Percentiles rank a stretch among this genome's conserved stretches.
These are phyloP conservation scores for Ogataea populi-albae DNA, from an alignment of 805 yeast genomes.

Conservation along the genomic window DNA sequence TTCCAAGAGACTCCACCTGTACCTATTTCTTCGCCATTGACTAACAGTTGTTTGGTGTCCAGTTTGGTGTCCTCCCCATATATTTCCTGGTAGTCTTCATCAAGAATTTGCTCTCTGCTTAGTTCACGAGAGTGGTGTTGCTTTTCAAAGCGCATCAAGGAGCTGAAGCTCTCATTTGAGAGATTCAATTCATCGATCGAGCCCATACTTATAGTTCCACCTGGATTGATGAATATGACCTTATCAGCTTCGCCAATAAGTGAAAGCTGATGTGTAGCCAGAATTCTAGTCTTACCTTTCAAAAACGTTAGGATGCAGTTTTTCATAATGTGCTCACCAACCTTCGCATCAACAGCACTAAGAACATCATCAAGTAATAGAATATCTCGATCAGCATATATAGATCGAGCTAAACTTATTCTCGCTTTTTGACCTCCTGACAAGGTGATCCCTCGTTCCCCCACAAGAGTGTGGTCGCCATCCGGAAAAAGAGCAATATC, in stretches of 20 bases:
- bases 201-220: constrained; percentile 58
- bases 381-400: constrained; percentile 65
- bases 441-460: constrained; percentile 79
- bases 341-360: constrained; percentile 84
- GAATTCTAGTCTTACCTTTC: constrained; percentile 55
- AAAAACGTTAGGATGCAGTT: constrained; percentile 61
- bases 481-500: constrained; percentile 66
- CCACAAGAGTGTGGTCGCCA: constrained; percentile 75
- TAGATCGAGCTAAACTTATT: constrained; percentile 74
- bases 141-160: constrained; percentile 52
- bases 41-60: too few species aligned
- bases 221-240: constrained; percentile 60
- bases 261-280: constrained; percentile 82
- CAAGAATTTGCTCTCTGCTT: constrained; percentile 25
- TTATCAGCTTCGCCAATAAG: constrained; percentile 65
- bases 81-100: too few species aligned
- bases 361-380: constrained; percentile 74
- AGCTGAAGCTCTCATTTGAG: constrained; percentile 44
- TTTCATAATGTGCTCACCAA: constrained; percentile 74
- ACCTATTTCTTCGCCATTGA: background rate
- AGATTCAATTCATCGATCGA: constrained; percentile 50
- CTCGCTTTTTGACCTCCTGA: constrained; percentile 90
- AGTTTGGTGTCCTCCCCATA: too few species aligned
- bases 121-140: constrained; percentile 30
- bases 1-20: constrained; percentile 35